These are phyloP conservation scores for Leccinum ponderosum DNA, from an alignment of 1,284 basidiomycete genomes.

Conservation along the genomic window DNA sequence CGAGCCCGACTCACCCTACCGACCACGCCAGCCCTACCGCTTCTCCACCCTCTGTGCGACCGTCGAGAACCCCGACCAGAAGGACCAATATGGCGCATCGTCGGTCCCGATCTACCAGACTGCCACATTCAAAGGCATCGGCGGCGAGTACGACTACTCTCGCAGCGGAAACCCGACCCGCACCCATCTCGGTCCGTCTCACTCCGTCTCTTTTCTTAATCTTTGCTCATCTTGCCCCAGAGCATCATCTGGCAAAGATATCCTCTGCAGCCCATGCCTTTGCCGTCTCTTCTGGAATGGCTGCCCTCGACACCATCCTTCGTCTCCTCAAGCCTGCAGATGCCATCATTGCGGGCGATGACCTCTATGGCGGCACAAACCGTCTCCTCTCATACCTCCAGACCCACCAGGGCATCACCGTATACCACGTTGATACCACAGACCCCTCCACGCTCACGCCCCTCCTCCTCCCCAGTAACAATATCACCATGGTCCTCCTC, in stretches of 20 bases:
- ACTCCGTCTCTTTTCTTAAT: background rate
- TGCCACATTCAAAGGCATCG: slow-evolving; percentile 96
- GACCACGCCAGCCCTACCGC: slow-evolving; percentile 68
- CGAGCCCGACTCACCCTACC: slow-evolving; percentile 71
- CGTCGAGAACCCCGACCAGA: slow-evolving; percentile 84
- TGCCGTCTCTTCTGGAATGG: slow-evolving; percentile 96
- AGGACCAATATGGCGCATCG: slow-evolving; percentile 95
- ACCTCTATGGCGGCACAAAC: slow-evolving; percentile 98
- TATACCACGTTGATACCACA: slow-evolving; percentile 96
- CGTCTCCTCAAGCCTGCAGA: slow-evolving; percentile 93
- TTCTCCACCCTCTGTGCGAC: slow-evolving; percentile 91
- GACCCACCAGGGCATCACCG: slow-evolving; percentile 84
- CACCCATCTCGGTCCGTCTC: slow-evolving; percentile 80
- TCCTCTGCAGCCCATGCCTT: slow-evolving; percentile 89
- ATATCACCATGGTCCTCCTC: slow-evolving; percentile 86
- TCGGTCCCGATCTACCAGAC: slow-evolving; percentile 98
- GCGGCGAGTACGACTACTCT: slow-evolving; percentile 91
- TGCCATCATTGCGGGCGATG: slow-evolving; percentile 95
- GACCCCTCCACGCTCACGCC: slow-evolving; percentile 64
- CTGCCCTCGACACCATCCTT: slow-evolving; percentile 94
- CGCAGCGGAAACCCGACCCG: slow-evolving; percentile 97
- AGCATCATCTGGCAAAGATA: slow-evolving; percentile 94
- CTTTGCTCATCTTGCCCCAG: slow-evolving; percentile 41
- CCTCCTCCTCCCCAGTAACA: slow-evolving; percentile 69
- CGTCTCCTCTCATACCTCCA: slow-evolving; percentile 91